Conservation (phyloP, 108 stramenopile species). For the Discostella pseudostelligera region DNA sequence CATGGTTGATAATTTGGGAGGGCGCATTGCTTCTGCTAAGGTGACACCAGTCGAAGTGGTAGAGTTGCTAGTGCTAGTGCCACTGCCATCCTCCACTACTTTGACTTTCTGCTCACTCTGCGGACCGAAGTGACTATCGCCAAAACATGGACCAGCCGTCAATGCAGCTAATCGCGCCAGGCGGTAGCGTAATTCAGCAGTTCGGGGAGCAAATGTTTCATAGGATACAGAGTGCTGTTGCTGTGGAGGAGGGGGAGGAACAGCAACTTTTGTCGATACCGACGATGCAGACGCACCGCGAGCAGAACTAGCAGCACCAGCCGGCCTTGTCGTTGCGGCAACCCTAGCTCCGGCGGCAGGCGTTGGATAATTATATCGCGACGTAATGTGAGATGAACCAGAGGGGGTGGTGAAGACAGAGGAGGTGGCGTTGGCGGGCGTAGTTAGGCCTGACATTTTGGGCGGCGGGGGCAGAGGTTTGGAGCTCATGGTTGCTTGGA, state of each 20-base stretch:
- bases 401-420: conserved; percentile 7
- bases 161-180: conserved; percentile 65
- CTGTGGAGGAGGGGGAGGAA: conserved; percentile 3
- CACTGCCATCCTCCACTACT: conserved; percentile 21
- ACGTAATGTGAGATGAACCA: background rate
- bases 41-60: background rate
- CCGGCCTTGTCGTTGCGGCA: too few species aligned
- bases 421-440: conserved; percentile 10
- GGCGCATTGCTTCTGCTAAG: conserved; percentile 31
- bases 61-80: conserved; percentile 24
- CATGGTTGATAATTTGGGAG: conserved; percentile 16
- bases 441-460: conserved; percentile 40
- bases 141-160: conserved; percentile 67
- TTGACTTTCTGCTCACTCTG: background rate
- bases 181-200: conserved; percentile 58
- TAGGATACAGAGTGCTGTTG: conserved; percentile 43
- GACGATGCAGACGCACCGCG: too few species aligned
- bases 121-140: conserved; percentile 1
- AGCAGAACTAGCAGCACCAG: too few species aligned
- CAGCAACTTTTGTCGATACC: background rate
- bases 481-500: conserved; percentile 23
- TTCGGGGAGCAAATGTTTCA: conserved; percentile 79
- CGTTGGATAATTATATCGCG: background rate
- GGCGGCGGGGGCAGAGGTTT: conserved; percentile 38
- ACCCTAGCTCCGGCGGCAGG: background rate